Base-by-base conservation (phyloP, 768 basidiomycete genomes). In the Kwoniella mangroviensis region DNA sequence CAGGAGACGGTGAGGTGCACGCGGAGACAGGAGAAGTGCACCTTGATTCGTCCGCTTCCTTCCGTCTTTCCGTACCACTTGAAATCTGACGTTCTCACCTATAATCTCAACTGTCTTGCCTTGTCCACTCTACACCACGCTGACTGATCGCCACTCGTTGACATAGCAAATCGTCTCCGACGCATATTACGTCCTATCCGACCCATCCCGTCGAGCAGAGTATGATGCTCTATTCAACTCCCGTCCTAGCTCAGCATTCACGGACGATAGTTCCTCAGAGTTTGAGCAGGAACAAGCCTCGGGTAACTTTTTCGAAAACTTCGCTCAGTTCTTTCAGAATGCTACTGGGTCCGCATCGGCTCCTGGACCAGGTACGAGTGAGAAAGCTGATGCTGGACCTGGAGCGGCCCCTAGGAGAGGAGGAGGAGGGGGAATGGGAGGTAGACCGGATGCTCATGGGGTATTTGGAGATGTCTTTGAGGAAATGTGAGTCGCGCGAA, bases 381-480 rank as follows among this genome's bases (percentile, higher is more conserved):
- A 73, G n/a, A 59, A 56, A 7, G 66, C 72, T 10, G 24, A 62
- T 19, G 43, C 67, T 55, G 53, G 62, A 43, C 49, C 64, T 51
- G 61, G 45, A 19, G 45, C 45, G 45, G 45, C 45, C 12, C 45
- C 45, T 34, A 34, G 34, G 34, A 34, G 34, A 7, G 34, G 34
- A 34, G 34, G 2, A 2, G 62, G 17, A 57, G 51, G 69, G 15
- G 51, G 69, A 9, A 57, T 52, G 62, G 55, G 52, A 77, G 34
- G 34, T 80, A 65, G 89, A 69, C 93, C 93, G 40, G 86, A 94
- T 79, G 88, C 94, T 13, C 89, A 94, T 58, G 86, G 88, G 51
- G 88, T 94, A 9, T 97, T 96, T 79, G 89, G 90, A 2, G 90
- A 95, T 79, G 93, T 92, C 4, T 96, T 96, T 73, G 94, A 95